Percentiles rank a stretch among this genome's conserved stretches.
phyloP scores from a whole-genome alignment of 768 basidiomycete species.

The Suillus alpinus region DNA sequence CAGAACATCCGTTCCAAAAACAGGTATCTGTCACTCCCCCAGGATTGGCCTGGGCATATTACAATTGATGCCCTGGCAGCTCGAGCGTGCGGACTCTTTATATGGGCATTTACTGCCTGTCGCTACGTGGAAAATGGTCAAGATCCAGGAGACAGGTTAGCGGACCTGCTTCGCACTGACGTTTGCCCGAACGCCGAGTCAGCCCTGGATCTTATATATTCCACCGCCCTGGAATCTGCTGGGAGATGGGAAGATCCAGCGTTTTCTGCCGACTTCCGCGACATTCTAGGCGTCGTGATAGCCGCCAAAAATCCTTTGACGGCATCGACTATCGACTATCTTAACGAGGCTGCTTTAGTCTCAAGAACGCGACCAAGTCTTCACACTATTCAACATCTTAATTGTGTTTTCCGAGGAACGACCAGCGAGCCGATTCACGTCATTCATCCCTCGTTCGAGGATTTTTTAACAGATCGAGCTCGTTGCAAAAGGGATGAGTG shows the following conservation, averaged over 20 bases:
- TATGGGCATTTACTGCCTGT: conserved; percentile 34
- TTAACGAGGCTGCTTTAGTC: conserved; percentile 14
- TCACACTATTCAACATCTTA: conserved; percentile 28
- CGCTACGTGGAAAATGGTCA: conserved; percentile 29
- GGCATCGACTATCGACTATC: conserved; percentile 22
- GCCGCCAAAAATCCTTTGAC: conserved; percentile 29
- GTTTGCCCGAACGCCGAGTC: conserved; percentile 25
- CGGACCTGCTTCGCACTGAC: conserved; percentile 18
- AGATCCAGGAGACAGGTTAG: conserved; percentile 28
- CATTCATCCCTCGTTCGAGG: conserved; percentile 32
- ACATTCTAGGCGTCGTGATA: conserved; percentile 29
- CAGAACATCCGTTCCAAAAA: conserved; percentile 25
- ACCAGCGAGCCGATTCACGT: conserved; percentile 25
- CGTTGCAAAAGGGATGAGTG: conserved; percentile 27
- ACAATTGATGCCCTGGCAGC: conserved; percentile 16
- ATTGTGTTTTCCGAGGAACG: conserved; percentile 26
- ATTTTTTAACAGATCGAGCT: conserved; percentile 30
- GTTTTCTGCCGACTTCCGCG: conserved; percentile 29
- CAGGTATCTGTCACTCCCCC: conserved; percentile 22
- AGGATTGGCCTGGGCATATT: conserved; percentile 28
- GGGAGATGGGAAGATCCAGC: conserved; percentile 29
- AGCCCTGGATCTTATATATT: conserved; percentile 27
- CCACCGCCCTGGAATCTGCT: conserved; percentile 29
- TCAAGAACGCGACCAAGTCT: conserved; percentile 23
- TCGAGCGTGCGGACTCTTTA: conserved; percentile 32